Evolutionary conservation across 2,329 filamentous ascomycete species (phyloP), one percentile per base, ranked within the genome.

Genomic region (Aspergillus novoparasiticus): DNA sequence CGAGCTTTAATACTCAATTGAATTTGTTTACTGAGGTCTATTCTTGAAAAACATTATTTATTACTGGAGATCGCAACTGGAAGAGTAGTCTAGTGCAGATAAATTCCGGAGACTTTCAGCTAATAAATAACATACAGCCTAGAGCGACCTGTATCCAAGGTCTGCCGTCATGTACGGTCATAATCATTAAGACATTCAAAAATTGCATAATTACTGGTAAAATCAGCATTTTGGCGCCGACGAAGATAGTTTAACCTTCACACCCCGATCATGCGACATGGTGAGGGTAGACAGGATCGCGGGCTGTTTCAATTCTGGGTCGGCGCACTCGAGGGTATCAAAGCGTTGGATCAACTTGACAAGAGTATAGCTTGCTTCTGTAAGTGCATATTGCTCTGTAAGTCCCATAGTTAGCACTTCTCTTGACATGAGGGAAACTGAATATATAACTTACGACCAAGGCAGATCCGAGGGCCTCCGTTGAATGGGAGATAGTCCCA

Each of bases 381-480:
- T 78, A 12, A 80, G 74, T 1, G 77, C 78, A 50, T 80, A 79
- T 78, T 79, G 77, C 61, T 79, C 77, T 79, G n/a, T 19, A 0
- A 34, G 26, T 5, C 1, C 3, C 28, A 19, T 28, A 36, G 46
- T 64, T 21, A 62, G 48, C n/a, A 14, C 23, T 8, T 41, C 45
- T 12, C 11, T 53, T 28, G 36, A 11, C n/a, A n/a, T 2, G 14
- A 3, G 36, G 23, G 57, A 28, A 30, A 8, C 41, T 23, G 19
- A 26, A 14, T 57, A 56, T 12, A 59, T 16, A 34, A 74, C 75
- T 71, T 66, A 77, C 76, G 78, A 23, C 78, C 78, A 53, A 80
- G 70, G 64, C 78, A 80, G 39, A 80, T 79, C 3, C 78, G 68
- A 16, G 78, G 76, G 0, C 78, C 78, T 1, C 75, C 76, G 50